Evolutionary conservation across 768 basidiomycete genomes (phyloP).

Genomic region (Tulasnella sp.): DNA sequence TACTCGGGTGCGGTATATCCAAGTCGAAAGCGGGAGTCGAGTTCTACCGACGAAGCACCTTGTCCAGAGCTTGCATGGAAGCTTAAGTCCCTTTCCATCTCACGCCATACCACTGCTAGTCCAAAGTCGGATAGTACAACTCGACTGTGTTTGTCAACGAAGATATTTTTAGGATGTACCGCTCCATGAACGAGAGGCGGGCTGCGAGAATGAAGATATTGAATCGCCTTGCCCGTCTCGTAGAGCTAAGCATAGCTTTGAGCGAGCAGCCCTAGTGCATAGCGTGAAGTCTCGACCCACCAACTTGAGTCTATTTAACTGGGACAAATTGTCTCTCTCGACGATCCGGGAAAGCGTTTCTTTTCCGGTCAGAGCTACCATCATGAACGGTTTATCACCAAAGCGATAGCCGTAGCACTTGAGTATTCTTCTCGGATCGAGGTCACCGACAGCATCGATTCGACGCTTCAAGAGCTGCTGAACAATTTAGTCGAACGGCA

Average conservation of each 20-base stretch:
- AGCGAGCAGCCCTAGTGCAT: not conserved
- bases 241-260: not conserved
- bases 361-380: not conserved
- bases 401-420: not conserved
- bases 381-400: not conserved
- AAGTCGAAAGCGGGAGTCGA: not conserved
- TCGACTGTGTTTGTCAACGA: not conserved
- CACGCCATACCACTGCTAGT: not conserved
- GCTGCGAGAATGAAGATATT: slow-evolving; percentile 1
- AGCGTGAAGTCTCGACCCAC: not conserved
- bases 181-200: not conserved
- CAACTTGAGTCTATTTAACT: not conserved
- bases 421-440: not conserved
- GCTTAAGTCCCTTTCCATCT: not conserved
- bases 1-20: not conserved
- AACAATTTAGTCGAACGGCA: not conserved
- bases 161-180: not conserved
- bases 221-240: not conserved
- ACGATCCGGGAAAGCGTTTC: not conserved
- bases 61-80: not conserved
- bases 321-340: not conserved
- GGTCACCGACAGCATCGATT: not conserved
- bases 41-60: not conserved
- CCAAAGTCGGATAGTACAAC: not conserved
- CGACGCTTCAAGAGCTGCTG: not conserved